Conservation (phyloP, 371 early-diverging fungal genomes). For the Mucor indicus region DNA sequence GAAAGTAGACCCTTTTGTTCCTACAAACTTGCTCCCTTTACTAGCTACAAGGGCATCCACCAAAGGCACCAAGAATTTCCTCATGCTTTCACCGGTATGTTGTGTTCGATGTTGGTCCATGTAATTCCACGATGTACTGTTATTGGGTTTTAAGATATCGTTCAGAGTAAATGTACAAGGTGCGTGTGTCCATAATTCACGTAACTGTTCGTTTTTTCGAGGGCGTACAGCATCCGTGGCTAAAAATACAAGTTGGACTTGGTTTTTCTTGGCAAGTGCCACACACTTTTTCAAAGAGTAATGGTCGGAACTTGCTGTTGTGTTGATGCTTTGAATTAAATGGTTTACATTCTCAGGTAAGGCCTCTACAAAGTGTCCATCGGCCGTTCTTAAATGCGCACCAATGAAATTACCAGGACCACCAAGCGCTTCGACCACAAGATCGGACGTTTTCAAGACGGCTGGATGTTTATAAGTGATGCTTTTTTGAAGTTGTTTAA, state of each 20-base stretch:
- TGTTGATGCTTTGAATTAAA: slow-evolving; percentile 12
- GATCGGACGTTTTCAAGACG: slow-evolving; percentile 42
- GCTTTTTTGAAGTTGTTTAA: slow-evolving; percentile 31
- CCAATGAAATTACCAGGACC: slow-evolving; percentile 55
- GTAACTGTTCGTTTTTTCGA: slow-evolving; percentile 30
- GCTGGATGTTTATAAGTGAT: slow-evolving; percentile 45
- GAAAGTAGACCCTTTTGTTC: slow-evolving; percentile 28
- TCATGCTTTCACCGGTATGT: slow-evolving; percentile 20
- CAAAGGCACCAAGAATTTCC: slow-evolving; percentile 22
- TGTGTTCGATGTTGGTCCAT: slow-evolving; percentile 18
- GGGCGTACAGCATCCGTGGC: slow-evolving; percentile 58
- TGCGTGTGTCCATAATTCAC: slow-evolving; percentile 36
- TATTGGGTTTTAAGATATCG: slow-evolving; percentile 31
- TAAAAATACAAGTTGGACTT: slow-evolving; percentile 44
- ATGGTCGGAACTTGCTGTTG: neutral
- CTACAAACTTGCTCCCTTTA: slow-evolving; percentile 24
- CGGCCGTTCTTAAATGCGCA: slow-evolving; percentile 52
- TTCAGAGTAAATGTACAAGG: slow-evolving; percentile 60
- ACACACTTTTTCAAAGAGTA: slow-evolving; percentile 11
- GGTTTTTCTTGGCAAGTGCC: slow-evolving; percentile 18
- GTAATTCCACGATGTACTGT: slow-evolving; percentile 15
- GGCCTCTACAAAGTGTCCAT: slow-evolving; percentile 52
- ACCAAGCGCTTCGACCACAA: slow-evolving; percentile 44
- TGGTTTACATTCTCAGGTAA: slow-evolving; percentile 37
- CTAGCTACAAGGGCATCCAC: slow-evolving; percentile 30